phyloP scores from a whole-genome alignment of 176 grass and related monocot species.

The Areca catechu region DNA sequence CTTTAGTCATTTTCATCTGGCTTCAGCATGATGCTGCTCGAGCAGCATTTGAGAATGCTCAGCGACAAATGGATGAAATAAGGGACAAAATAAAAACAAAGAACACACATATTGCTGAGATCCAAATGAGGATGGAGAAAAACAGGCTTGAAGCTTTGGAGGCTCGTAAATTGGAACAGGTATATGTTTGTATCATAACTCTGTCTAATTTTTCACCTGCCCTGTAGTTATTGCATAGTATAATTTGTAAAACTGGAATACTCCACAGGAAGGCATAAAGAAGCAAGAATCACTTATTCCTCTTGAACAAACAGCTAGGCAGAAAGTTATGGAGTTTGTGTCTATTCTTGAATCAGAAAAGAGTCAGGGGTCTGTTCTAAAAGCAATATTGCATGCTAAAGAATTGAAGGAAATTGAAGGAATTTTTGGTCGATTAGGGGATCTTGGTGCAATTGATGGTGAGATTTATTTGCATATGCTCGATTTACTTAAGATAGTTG shows the following conservation, averaged over 20 bases:
- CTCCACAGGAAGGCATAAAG: conserved; percentile 59
- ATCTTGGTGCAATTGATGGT: conserved; percentile 93
- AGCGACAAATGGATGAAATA: conserved; percentile 67
- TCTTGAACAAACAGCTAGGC: conserved; percentile 69
- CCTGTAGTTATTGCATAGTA: conserved; percentile 3
- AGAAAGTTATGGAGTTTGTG: conserved; percentile 75
- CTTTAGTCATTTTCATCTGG: background rate
- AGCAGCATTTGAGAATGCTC: conserved; percentile 50
- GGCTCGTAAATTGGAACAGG: conserved; percentile 61
- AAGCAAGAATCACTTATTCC: conserved; percentile 66
- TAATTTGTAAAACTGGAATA: conserved; percentile 15
- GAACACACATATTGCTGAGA: conserved; percentile 37
- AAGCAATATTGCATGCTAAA: conserved; percentile 85
- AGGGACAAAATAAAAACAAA: conserved; percentile 52
- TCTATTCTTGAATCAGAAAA: conserved; percentile 64
- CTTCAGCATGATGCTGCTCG: conserved; percentile 67
- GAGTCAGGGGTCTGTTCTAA: conserved; percentile 60
- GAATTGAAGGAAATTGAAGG: conserved; percentile 91
- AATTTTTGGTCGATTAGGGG: conserved; percentile 86
- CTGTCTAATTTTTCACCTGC: conserved; percentile 4
- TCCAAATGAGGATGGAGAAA: conserved; percentile 54
- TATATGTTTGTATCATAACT: conserved; percentile 10
- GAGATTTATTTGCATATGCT: conserved; percentile 21
- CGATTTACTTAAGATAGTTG: too few relatives aligned
- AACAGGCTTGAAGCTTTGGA: conserved; percentile 46